Evolutionary conservation across 176 grass and related monocot genomes (phyloP), one percentile per base, ranked within the genome.

Genomic region (Tillandsia leiboldiana): DNA sequence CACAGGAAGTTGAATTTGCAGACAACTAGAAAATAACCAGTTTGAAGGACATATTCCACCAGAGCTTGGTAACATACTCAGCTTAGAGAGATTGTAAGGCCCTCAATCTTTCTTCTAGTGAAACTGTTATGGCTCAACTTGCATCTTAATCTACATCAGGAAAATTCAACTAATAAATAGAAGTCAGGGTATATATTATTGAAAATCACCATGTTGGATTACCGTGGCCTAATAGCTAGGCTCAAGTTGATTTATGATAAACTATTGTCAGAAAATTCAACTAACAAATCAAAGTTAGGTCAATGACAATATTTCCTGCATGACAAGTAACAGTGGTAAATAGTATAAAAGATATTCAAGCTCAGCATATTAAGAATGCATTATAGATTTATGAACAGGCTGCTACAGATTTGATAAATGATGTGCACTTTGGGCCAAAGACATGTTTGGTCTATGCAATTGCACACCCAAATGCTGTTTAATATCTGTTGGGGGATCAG

Each of bases 1-100:
- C 17, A 18, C 71, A 69, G 71, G 15, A 71, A 66, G 29, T 50
- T 77, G 48, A 64, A 73, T 70, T 27, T 24, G 17, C 85, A 92
- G 85, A 77, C 82, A 83, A 57, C 69, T 92, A 68, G 89, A 92
- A 83, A 71, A 70, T 76, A 88, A 92, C 75, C 75, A 23, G 28
- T 57, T 92, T 65, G 82, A 83, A 66, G 89, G 85, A 51, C 68
- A 70, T 73, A 88, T 92, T 68, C 89, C 89, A 72, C 79, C 85
- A 77, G 89, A 92, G 11, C 63, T 92, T 42, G 89, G 85, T 51
- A 75, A 78, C 66, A 88, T 88, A 70, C 71, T 77, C 28, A 88
- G 73, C 65, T 80, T 92, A 69, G 76, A 85, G 76, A 80, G 85
- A 92, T 85, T 92, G 89, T 92, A 81, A 85, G 82, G 26, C 71